Conservation (phyloP, 2,329 filamentous ascomycete species). For the Kalmusia sp. region DNA sequence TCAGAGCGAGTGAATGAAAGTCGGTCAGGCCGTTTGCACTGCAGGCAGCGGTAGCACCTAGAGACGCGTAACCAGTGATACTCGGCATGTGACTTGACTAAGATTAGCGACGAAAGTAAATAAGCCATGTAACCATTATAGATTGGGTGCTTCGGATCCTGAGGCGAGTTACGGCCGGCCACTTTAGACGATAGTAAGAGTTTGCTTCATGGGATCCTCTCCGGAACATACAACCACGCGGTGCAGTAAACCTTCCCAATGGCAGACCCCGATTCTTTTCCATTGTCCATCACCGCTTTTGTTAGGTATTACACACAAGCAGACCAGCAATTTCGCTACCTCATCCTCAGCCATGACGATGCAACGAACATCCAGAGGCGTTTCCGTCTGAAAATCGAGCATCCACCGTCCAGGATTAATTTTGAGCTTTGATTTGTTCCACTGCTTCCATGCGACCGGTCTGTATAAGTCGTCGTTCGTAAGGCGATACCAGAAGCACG, state of each 20-base stretch:
- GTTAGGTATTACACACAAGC: not conserved
- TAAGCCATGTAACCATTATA: no score
- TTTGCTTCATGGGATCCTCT: no score
- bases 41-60: no score
- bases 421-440: not conserved
- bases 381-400: not conserved
- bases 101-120: no score
- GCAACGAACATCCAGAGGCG: slow-evolving; percentile 3
- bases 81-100: no score
- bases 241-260: slow-evolving; percentile 8
- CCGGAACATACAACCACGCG: no score
- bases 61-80: no score
- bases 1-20: no score
- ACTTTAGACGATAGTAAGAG: no score
- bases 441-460: slow-evolving; percentile 6
- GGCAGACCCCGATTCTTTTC: slow-evolving; percentile 4
- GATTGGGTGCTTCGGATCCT: no score
- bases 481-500: slow-evolving; percentile 7
- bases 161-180: no score
- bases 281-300: not conserved
- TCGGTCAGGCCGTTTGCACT: no score
- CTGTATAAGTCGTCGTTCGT: slow-evolving; percentile 9
- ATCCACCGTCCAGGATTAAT: slow-evolving; percentile 7
- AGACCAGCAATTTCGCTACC: slow-evolving; percentile 3
- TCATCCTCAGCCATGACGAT: slow-evolving; percentile 9